These are phyloP conservation scores for Saccharum hybrid DNA, from an alignment of 202 grass and related monocot species.

Conservation along the genomic window DNA sequence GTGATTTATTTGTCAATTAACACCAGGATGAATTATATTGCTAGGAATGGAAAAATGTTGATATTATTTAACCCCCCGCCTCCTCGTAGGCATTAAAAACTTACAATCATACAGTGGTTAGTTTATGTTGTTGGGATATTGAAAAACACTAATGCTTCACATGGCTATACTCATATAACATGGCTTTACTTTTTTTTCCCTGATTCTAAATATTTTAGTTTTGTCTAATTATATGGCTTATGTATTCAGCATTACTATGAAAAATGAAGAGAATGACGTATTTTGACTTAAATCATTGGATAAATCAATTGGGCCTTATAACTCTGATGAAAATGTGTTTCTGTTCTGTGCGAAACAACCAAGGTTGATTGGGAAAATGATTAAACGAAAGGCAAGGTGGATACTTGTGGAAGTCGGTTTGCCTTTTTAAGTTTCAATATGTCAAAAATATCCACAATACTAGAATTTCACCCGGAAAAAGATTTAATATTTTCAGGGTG, in stretches of 20 bases:
- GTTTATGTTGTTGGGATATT: not conserved
- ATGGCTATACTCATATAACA: not conserved
- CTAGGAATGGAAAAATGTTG: not conserved
- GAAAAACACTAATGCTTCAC: conserved; percentile 5
- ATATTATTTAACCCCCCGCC: not conserved
- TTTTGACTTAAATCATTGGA: conserved; percentile 9
- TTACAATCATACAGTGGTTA: not conserved
- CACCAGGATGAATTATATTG: conserved; percentile 1
- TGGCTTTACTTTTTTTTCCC: not conserved
- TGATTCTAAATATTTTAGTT: not conserved
- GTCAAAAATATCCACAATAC: not conserved
- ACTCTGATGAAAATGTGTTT: not conserved
- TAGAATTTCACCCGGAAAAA: conserved; percentile 23
- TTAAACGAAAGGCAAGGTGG: not conserved
- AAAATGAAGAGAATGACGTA: conserved; percentile 7
- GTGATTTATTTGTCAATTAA: not conserved
- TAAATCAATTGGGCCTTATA: conserved; percentile 2
- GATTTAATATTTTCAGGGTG: not conserved
- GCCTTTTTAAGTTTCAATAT: not conserved
- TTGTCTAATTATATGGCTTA: not conserved
- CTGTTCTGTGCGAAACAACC: not conserved
- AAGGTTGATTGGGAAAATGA: not conserved
- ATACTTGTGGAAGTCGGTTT: not conserved
- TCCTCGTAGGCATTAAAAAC: not conserved
- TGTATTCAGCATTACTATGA: not conserved